Conservation (phyloP, 2,329 filamentous ascomycete species). For the Neurospora crassa region DNA sequence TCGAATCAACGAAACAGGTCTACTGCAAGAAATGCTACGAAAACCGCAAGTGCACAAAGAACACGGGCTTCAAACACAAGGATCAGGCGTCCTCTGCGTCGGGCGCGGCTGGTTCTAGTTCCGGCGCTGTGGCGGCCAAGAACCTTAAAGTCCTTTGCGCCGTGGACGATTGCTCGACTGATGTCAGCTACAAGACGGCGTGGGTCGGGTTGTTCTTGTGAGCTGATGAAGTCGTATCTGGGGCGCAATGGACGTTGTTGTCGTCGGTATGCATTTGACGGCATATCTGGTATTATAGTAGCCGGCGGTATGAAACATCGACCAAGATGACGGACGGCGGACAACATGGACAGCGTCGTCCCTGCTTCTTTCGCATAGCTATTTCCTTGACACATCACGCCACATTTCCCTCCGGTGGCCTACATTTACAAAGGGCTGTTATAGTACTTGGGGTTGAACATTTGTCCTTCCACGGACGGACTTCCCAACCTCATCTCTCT, state of each 20-base stretch:
- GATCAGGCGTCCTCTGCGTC: background rate
- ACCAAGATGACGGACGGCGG: background rate
- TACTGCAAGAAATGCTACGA: conserved; percentile 55
- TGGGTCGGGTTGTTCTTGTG: conserved; percentile 55
- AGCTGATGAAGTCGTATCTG: conserved; percentile 12
- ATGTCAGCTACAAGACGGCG: conserved; percentile 42
- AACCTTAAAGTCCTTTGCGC: conserved; percentile 35
- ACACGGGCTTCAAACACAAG: conserved; percentile 9
- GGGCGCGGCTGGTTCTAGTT: conserved; percentile 16
- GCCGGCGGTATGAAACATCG: background rate
- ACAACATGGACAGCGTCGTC: background rate
- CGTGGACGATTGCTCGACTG: conserved; percentile 46
- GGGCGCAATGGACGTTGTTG: background rate
- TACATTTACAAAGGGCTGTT: background rate
- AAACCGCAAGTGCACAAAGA: conserved; percentile 35
- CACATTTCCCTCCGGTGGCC: background rate
- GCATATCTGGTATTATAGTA: background rate
- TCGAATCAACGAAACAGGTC: conserved; percentile 32
- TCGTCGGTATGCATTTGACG: background rate
- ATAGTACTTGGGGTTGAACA: too few relatives aligned
- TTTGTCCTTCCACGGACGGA: background rate
- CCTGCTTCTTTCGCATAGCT: background rate
- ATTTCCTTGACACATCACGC: background rate
- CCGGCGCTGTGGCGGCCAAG: conserved; percentile 27
- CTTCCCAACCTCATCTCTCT: background rate